A percentile compares a stretch with the other conserved stretches of the same genome.
Evolutionary conservation across 2,329 filamentous ascomycete genomes (phyloP).

Genomic region (Allantophomopsis cytisporea): DNA sequence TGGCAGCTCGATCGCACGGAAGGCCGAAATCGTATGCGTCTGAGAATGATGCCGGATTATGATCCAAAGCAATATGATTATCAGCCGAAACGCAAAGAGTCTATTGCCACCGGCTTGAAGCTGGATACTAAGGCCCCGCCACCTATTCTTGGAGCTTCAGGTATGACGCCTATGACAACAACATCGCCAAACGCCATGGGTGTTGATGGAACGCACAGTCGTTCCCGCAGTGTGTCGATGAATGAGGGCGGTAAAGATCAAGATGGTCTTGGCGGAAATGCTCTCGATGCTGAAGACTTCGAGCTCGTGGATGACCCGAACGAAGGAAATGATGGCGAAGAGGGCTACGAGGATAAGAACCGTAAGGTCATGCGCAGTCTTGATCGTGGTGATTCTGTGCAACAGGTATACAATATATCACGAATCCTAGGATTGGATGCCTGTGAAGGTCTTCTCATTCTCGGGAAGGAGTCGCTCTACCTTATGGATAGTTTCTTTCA

Average conservation of each 20-base stretch:
- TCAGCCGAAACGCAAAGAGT: constrained; percentile 66
- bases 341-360: constrained; percentile 92
- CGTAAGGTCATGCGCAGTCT: constrained; percentile 93
- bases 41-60: constrained; percentile 72
- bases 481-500: constrained; percentile 97
- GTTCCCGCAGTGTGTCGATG: neutral
- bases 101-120: constrained; percentile 24
- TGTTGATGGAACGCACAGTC: constrained; percentile 5
- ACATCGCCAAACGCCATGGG: constrained; percentile 4
- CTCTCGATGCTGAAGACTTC: constrained; percentile 71
- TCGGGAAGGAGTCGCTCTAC: constrained; percentile 85
- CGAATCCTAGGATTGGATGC: constrained; percentile 88
- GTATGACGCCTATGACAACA: constrained; percentile 3
- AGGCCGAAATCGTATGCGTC: constrained; percentile 86
- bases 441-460: constrained; percentile 82
- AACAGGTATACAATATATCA: constrained; percentile 90
- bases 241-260: constrained; percentile 3
- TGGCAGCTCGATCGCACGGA: constrained; percentile 96
- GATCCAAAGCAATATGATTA: constrained; percentile 57
- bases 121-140: constrained; percentile 13
- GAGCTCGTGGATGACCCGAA: constrained; percentile 92
- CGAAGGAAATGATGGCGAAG: constrained; percentile 59
- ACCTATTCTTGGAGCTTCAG: neutral
- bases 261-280: constrained; percentile 4
- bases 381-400: constrained; percentile 80